These are phyloP conservation scores for Sanguinoderma infundibulare DNA, from an alignment of 1,284 basidiomycete species.

Conservation along the genomic window DNA sequence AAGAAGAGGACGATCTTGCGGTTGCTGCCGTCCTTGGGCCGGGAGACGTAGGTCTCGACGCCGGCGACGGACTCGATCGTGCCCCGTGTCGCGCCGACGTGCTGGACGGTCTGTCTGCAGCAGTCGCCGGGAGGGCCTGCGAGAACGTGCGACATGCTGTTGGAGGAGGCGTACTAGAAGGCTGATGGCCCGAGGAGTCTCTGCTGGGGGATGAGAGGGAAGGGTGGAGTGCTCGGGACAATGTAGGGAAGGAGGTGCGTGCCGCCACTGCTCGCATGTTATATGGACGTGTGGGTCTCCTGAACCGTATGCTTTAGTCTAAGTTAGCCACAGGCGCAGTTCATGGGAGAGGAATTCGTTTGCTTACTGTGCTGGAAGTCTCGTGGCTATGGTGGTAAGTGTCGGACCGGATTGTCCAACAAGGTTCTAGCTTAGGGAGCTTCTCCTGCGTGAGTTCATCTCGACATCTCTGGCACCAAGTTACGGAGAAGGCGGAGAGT, in stretches of 20 bases:
- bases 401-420: neutral
- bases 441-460: neutral
- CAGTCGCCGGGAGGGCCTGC: slow-evolving; percentile 46
- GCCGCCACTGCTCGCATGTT: neutral
- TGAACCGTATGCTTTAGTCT: neutral
- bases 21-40: slow-evolving; percentile 44
- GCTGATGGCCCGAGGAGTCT: no score
- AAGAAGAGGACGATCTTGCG: slow-evolving; percentile 49
- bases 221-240: neutral
- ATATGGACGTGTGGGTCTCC: neutral
- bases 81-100: slow-evolving; percentile 52
- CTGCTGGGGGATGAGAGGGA: neutral
- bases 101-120: slow-evolving; percentile 53
- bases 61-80: slow-evolving; percentile 47
- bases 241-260: neutral
- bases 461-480: neutral
- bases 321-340: neutral
- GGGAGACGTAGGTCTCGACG: slow-evolving; percentile 55
- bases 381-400: neutral
- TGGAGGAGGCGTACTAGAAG: no score
- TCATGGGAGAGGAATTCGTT: neutral
- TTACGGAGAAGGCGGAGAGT: neutral
- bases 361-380: neutral
- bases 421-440: no score
- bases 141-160: slow-evolving; percentile 33